Conservation (phyloP, 306 rosid species). For the Canavalia gladiata region DNA sequence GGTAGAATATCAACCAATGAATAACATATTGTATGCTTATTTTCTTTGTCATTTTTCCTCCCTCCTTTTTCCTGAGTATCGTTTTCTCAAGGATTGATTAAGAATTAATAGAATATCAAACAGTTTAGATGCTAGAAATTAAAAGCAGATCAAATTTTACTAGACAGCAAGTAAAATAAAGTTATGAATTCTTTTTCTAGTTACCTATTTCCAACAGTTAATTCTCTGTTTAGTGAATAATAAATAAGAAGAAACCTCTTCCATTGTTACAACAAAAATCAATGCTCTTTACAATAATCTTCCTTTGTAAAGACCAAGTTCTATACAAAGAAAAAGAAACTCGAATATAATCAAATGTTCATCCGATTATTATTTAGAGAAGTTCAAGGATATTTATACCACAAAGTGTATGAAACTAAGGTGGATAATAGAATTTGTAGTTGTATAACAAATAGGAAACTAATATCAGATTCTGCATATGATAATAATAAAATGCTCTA, state of each 20-base stretch:
- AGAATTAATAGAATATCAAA: too few species aligned
- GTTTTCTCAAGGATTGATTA: too few species aligned
- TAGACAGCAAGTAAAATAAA: too few species aligned
- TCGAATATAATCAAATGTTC: not conserved
- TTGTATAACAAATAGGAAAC: not conserved
- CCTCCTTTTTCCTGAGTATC: too few species aligned
- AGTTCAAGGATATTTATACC: not conserved
- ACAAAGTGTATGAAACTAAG: not conserved
- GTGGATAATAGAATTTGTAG: not conserved
- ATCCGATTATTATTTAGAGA: not conserved
- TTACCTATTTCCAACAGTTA: too few species aligned
- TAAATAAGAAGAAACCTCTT: not conserved
- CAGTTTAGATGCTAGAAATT: too few species aligned
- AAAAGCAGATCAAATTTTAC: too few species aligned
- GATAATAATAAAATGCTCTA: not conserved
- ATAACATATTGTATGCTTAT: too few species aligned
- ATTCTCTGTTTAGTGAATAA: not conserved
- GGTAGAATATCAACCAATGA: too few species aligned
- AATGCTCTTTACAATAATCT: not conserved
- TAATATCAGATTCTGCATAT: not conserved
- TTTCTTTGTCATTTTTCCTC: too few species aligned
- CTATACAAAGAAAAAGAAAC: not conserved
- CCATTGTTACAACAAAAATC: conserved; percentile 24
- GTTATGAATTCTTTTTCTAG: too few species aligned
- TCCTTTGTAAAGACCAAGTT: not conserved